Evolutionary conservation across 2,329 filamentous ascomycete genomes (phyloP).

Genomic region (Pseudogymnoascus sp.): DNA sequence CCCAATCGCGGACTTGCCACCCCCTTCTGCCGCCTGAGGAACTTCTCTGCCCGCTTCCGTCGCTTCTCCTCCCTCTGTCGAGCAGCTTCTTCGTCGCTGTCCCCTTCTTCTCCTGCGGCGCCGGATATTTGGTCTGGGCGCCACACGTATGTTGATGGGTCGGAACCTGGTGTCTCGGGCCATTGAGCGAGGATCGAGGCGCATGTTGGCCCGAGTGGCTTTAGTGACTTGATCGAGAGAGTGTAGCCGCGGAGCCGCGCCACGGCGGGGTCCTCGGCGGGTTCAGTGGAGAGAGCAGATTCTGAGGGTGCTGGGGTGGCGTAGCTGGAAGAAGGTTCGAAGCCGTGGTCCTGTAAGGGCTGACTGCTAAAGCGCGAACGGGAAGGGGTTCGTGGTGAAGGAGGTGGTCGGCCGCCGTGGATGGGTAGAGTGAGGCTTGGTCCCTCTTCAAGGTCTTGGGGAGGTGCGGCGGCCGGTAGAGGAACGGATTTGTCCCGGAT

Average conservation of each 20-base stretch:
- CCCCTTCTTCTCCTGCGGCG: constrained; percentile 17
- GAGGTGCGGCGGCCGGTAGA: neutral
- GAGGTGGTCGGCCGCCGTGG: neutral
- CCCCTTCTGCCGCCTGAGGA: constrained; percentile 21
- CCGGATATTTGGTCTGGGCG: constrained; percentile 15
- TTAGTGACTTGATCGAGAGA: constrained; percentile 23
- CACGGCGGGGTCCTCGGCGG: constrained; percentile 26
- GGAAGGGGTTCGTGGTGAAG: neutral
- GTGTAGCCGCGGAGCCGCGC: constrained; percentile 30
- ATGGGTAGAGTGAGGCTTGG: neutral
- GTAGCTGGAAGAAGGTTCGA: constrained; percentile 15
- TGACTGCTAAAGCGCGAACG: constrained; percentile 18
- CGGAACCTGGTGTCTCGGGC: constrained; percentile 26
- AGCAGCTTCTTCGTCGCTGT: constrained; percentile 10
- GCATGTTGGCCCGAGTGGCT: constrained; percentile 18
- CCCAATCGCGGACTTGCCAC: neutral
- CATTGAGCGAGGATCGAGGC: constrained; percentile 29
- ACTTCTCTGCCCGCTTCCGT: constrained; percentile 24
- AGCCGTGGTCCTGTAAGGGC: constrained; percentile 9
- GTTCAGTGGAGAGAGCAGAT: constrained; percentile 19
- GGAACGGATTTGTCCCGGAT: constrained; percentile 11
- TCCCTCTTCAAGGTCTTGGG: neutral
- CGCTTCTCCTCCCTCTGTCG: constrained; percentile 20
- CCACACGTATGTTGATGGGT: constrained; percentile 29
- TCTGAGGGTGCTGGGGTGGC: constrained; percentile 22